Evolutionary conservation across 2,329 filamentous ascomycete genomes (phyloP).

Genomic region (Lojkania enalia): DNA sequence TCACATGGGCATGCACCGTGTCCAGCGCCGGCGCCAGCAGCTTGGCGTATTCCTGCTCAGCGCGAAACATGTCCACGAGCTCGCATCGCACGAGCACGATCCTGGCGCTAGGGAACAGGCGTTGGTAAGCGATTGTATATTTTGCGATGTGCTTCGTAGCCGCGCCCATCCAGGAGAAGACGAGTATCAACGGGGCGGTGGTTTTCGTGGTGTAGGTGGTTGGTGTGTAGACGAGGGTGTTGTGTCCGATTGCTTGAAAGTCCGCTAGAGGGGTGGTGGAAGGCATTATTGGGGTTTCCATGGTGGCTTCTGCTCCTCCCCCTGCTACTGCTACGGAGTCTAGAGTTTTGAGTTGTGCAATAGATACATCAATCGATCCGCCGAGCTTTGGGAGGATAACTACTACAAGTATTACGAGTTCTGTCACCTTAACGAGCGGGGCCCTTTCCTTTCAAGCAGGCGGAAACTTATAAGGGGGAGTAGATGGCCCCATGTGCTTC

Average conservation of each 20-base stretch:
- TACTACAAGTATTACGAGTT: too few relatives aligned
- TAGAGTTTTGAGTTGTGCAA: too few relatives aligned
- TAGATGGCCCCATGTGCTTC: too few relatives aligned
- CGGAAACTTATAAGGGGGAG: too few relatives aligned
- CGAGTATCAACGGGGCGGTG: constrained; percentile 29
- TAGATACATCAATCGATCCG: too few relatives aligned
- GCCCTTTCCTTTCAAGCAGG: too few relatives aligned
- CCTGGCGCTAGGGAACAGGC: constrained; percentile 34
- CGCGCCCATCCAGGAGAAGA: constrained; percentile 43
- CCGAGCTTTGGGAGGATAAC: too few relatives aligned
- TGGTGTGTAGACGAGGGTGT: constrained; percentile 39
- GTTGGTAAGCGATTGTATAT: constrained; percentile 38
- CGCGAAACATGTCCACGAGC: constrained; percentile 36
- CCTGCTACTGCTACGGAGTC: too few relatives aligned
- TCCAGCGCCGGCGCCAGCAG: constrained; percentile 32
- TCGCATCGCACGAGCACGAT: constrained; percentile 37
- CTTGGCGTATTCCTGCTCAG: constrained; percentile 16
- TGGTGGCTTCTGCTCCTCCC: too few relatives aligned
- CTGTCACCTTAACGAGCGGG: too few relatives aligned
- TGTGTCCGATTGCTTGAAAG: constrained; percentile 39
- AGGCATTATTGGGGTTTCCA: background rate
- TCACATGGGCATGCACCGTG: constrained; percentile 26
- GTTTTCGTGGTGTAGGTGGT: constrained; percentile 14
- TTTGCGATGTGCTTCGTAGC: constrained; percentile 43
- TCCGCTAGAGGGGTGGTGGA: constrained; percentile 26